Evolutionary conservation across 2,329 filamentous ascomycete genomes (phyloP).

Genomic region (Pseudomassariella vexata): DNA sequence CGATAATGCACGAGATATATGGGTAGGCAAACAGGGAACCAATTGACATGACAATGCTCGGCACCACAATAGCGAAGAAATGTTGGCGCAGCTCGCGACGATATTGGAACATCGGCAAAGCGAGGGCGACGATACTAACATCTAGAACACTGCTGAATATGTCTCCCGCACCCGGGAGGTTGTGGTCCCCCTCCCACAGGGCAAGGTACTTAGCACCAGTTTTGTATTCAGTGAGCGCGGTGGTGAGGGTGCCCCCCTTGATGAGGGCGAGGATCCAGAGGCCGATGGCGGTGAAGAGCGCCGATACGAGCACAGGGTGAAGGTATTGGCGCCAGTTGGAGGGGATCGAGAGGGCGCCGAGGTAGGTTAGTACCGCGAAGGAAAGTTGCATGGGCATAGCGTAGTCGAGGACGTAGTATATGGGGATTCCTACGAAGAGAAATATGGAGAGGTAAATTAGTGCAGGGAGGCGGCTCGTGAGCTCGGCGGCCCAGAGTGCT

Average conservation of each 20-base stretch:
- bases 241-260: conserved; percentile 31
- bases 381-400: conserved; percentile 40
- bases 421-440: conserved; percentile 44
- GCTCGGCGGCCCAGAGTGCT: conserved; percentile 42
- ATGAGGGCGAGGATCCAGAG: conserved; percentile 48
- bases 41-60: conserved; percentile 44
- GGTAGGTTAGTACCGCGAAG: conserved; percentile 47
- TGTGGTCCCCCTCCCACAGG: conserved; percentile 37
- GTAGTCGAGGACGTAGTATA: conserved; percentile 49
- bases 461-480: conserved; percentile 40
- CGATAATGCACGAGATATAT: conserved; percentile 44
- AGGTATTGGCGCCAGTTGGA: conserved; percentile 43
- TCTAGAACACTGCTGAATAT: conserved; percentile 49
- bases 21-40: conserved; percentile 54
- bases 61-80: conserved; percentile 47
- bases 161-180: conserved; percentile 49
- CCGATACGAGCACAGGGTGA: conserved; percentile 53
- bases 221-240: conserved; percentile 40
- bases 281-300: conserved; percentile 43
- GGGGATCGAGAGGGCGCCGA: conserved; percentile 42
- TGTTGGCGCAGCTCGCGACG: conserved; percentile 48
- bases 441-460: conserved; percentile 39
- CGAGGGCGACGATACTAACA: conserved; percentile 52
- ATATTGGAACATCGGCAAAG: conserved; percentile 57
- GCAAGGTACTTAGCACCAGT: conserved; percentile 47